phyloP scores from a whole-genome alignment of 768 basidiomycete genomes.

The Peribolospora baueri region DNA sequence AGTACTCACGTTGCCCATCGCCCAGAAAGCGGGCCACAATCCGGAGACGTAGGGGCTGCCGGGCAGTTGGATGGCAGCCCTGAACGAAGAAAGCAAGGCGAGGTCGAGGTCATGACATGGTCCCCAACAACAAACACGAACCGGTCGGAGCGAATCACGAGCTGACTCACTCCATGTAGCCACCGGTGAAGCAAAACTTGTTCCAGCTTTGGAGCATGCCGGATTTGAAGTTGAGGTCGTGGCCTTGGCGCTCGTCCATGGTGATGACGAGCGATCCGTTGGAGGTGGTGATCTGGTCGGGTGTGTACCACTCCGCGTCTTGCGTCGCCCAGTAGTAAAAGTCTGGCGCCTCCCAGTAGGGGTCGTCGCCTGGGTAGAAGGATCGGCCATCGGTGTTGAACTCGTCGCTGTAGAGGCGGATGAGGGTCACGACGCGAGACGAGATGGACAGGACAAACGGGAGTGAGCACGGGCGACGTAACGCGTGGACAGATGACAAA shows the following conservation, averaged over 20 bases:
- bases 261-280: constrained; percentile 50
- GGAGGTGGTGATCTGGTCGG: constrained; percentile 44
- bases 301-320: constrained; percentile 38
- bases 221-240: constrained; percentile 39
- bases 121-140: neutral
- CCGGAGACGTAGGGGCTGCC: constrained; percentile 15
- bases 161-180: constrained; percentile 28
- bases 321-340: constrained; percentile 38
- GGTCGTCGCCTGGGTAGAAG: constrained; percentile 71
- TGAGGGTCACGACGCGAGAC: constrained; percentile 38
- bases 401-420: constrained; percentile 65
- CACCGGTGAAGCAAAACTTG: constrained; percentile 87
- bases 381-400: constrained; percentile 56
- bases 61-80: constrained; percentile 3
- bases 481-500: neutral
- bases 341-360: constrained; percentile 66
- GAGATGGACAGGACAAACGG: constrained; percentile 7
- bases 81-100: neutral
- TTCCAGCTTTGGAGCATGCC: constrained; percentile 30
- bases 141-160: neutral
- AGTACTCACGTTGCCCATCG: constrained; percentile 30
- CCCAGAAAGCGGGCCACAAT: constrained; percentile 31
- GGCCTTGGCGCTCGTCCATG: constrained; percentile 35
- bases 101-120: neutral
- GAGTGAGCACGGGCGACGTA: neutral